Base-by-base conservation (phyloP, 371 early-diverging fungal genomes). In the Umbelopsis sp. region DNA sequence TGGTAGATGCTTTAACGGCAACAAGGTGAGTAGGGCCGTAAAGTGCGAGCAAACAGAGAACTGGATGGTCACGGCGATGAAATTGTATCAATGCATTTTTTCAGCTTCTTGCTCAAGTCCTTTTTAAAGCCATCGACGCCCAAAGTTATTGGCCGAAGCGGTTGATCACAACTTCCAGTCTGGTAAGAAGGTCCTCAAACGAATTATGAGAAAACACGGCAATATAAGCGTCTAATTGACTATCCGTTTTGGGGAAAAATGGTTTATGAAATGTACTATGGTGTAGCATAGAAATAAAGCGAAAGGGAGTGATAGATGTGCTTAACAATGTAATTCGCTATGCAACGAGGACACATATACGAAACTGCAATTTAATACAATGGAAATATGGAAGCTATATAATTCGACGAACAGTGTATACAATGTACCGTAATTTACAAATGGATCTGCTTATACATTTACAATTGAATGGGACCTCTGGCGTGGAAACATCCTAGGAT, bases 71-170 rank as follows among this genome's bases (percentile, higher is more conserved):
- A 22, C 20, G 24, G 41, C 50, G 37, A 44, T 16, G n/a, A 14
- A 25, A 16, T 64, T 18, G 65, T 11, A 24, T 41, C 24, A 25
- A 25, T 29, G 63, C 16, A 16, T 44, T 63, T 18, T 62, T 35
- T 29, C 14, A 81, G 78, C 71, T 69, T 44, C 41, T 76, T 7
- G 74, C 71, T 52, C 70, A 74, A 64, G 29, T 72, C 5, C n/a
- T 83, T 14, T 69, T 83, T 66, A 63, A 77, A 10, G 68, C 71
- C 3, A 83, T 83, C 18, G 29, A 63, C 3, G 41, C 64, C 14
- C 70, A 76, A 80, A 83, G 2, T 74, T 83, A 24, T 74, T 78
- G 68, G 81, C 84, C 12, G 80, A 83, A 62, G 64, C 65, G 24
- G 46, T 83, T 1, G 65, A 65, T 7, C 71, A 69, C 78, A 79